These are phyloP conservation scores for Chalciporus sphaerocephalus DNA, from an alignment of 768 basidiomycete species.

Conservation along the genomic window DNA sequence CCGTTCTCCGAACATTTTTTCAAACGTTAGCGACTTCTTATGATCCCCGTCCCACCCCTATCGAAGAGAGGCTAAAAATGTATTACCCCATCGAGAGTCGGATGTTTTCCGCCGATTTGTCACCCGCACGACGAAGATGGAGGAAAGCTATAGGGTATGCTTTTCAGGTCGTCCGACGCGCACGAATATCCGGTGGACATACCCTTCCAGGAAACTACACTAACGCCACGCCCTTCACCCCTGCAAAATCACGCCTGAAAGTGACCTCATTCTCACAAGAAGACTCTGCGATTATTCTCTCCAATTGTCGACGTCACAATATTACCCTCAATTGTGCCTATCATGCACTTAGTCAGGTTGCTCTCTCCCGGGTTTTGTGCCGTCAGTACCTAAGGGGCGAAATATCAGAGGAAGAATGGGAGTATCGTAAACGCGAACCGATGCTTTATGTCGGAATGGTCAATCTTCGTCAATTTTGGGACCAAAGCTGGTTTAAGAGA, in stretches of 20 bases:
- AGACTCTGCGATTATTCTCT: conserved; percentile 31
- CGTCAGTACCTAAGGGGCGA: conserved; percentile 42
- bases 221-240: conserved; percentile 33
- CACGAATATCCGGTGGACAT: conserved; percentile 62
- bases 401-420: conserved; percentile 51
- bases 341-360: conserved; percentile 48
- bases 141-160: conserved; percentile 40
- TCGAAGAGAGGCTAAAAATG: too few relatives aligned
- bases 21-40: too few relatives aligned
- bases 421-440: conserved; percentile 45
- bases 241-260: conserved; percentile 34
- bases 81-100: too few relatives aligned
- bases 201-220: conserved; percentile 43
- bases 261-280: conserved; percentile 22
- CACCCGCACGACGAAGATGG: conserved; percentile 45
- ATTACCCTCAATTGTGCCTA: conserved; percentile 50
- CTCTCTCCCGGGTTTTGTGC: conserved; percentile 45
- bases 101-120: too few relatives aligned
- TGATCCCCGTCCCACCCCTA: too few relatives aligned
- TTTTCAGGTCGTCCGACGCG: too few relatives aligned
- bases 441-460: conserved; percentile 47
- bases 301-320: conserved; percentile 37
- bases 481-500: conserved; percentile 39
- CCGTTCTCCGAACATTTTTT: too few relatives aligned
- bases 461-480: conserved; percentile 47